A percentile compares a stretch with the other conserved stretches of the same genome.
Conservation (phyloP, 2,329 filamentous ascomycete species). For the Penicillium sp. region DNA sequence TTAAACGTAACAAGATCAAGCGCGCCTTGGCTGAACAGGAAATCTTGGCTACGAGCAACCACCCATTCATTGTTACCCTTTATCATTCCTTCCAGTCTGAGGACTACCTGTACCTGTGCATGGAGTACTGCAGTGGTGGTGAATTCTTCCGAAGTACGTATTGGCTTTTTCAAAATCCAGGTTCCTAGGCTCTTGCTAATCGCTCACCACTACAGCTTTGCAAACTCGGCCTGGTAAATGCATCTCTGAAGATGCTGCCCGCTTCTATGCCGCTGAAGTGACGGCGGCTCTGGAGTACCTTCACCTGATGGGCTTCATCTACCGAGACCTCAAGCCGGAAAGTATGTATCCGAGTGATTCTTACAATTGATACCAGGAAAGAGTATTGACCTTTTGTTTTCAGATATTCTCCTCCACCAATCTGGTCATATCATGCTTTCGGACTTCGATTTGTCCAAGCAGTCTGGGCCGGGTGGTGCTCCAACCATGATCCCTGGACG, state of each 20-base stretch:
- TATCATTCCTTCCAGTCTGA: constrained; percentile 99
- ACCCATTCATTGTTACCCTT: constrained; percentile 97
- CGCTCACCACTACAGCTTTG: constrained; percentile 59
- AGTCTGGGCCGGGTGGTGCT: constrained; percentile 92
- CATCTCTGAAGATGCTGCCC: constrained; percentile 92
- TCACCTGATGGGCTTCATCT: constrained; percentile 99
- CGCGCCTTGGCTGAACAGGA: constrained; percentile 95
- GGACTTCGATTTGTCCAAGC: constrained; percentile 97
- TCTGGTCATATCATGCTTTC: constrained; percentile 99
- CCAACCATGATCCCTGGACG: constrained; percentile 97
- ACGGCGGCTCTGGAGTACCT: constrained; percentile 95
- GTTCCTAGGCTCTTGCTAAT: background rate
- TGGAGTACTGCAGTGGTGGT: constrained; percentile 99
- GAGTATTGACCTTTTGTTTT: constrained; percentile 42
- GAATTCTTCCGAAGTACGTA: constrained; percentile 82
- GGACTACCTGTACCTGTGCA: constrained; percentile 97
- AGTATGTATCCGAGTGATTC: constrained; percentile 62
- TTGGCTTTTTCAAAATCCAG: background rate
- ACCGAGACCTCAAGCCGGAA: constrained; percentile 95
- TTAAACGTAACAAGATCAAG: constrained; percentile 99
- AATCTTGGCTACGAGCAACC: constrained; percentile 96
- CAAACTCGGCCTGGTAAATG: constrained; percentile 97
- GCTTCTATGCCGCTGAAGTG: constrained; percentile 97
- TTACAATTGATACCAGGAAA: background rate
- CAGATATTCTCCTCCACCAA: constrained; percentile 95